Percentiles rank a stretch among this genome's conserved stretches.
phyloP scores from a whole-genome alignment of 176 grass and related monocot species.

The Canna indica region DNA sequence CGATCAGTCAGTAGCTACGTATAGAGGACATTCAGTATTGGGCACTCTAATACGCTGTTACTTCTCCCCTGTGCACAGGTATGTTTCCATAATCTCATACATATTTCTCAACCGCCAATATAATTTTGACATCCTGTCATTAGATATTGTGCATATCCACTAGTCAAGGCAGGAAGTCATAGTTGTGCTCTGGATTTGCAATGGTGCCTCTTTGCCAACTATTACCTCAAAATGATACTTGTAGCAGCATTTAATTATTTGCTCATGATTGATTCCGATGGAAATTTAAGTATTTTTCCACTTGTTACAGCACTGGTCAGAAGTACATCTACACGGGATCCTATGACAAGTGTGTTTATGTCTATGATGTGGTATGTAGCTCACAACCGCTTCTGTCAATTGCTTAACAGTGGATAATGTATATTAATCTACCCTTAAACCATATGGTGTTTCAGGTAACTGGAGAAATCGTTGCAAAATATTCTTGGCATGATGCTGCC shows the following conservation, averaged over 20 bases:
- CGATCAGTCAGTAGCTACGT: constrained; percentile 77
- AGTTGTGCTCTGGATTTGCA: no score
- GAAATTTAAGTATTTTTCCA: neutral
- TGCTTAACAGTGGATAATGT: no score
- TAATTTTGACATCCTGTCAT: neutral
- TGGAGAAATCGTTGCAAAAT: constrained; percentile 36
- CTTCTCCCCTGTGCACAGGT: constrained; percentile 87
- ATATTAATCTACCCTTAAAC: no score
- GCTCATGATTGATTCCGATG: neutral
- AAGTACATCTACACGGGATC: constrained; percentile 97
- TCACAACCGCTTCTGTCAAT: constrained; percentile 13
- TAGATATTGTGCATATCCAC: neutral
- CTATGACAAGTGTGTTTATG: constrained; percentile 55
- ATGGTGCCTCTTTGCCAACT: no score
- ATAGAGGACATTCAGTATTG: constrained; percentile 83
- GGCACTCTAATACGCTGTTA: constrained; percentile 85
- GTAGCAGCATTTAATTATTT: no score
- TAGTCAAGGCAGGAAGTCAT: no score
- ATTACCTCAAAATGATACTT: no score
- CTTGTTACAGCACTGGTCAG: constrained; percentile 69
- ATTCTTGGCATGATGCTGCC: constrained; percentile 47
- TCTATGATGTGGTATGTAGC: constrained; percentile 75
- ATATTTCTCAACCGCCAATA: neutral
- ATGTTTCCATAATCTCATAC: neutral
- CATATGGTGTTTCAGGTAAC: constrained; percentile 31